A percentile compares a stretch with the other conserved stretches of the same genome.
phyloP scores from a whole-genome alignment of 2,329 filamentous ascomycete genomes.

The Colletotrichum lini region DNA sequence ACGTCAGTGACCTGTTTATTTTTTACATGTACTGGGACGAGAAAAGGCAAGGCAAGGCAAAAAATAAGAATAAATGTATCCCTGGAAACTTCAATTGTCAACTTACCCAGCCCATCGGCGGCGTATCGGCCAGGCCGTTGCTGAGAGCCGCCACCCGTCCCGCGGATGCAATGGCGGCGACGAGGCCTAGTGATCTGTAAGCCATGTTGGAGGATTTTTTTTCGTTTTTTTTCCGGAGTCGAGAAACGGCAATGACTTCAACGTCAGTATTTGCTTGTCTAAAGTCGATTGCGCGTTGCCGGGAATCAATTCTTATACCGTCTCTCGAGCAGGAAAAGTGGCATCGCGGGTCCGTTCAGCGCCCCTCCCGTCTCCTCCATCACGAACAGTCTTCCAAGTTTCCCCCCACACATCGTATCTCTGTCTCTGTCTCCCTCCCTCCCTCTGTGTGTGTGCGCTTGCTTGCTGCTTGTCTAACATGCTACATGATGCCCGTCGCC shows the following conservation, averaged over 20 bases:
- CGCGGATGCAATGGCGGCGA: conserved; percentile 29
- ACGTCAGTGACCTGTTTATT: neutral
- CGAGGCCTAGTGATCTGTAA: conserved; percentile 25
- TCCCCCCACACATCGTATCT: neutral
- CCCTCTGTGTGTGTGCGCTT: neutral
- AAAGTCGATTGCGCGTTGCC: neutral
- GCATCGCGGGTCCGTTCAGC: conserved; percentile 20
- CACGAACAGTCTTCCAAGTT: neutral
- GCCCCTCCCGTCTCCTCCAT: conserved; percentile 4
- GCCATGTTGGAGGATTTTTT: conserved; percentile 7
- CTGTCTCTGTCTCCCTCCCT: neutral
- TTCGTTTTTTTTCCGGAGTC: neutral
- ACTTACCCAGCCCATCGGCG: conserved; percentile 45
- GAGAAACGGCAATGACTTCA: neutral
- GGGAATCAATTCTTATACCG: conserved; percentile 29
- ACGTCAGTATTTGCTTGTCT: neutral
- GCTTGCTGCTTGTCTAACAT: conserved; percentile 9
- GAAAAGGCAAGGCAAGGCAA: neutral
- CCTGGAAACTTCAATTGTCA: too few species aligned
- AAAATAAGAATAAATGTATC: too few species aligned
- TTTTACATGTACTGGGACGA: neutral
- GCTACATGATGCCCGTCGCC: conserved; percentile 24
- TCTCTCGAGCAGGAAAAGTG: conserved; percentile 9
- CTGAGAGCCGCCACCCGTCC: conserved; percentile 39
- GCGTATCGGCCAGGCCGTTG: conserved; percentile 43